phyloP scores from a whole-genome alignment of 2,329 filamentous ascomycete species.

The Cladophialophora exuberans region DNA sequence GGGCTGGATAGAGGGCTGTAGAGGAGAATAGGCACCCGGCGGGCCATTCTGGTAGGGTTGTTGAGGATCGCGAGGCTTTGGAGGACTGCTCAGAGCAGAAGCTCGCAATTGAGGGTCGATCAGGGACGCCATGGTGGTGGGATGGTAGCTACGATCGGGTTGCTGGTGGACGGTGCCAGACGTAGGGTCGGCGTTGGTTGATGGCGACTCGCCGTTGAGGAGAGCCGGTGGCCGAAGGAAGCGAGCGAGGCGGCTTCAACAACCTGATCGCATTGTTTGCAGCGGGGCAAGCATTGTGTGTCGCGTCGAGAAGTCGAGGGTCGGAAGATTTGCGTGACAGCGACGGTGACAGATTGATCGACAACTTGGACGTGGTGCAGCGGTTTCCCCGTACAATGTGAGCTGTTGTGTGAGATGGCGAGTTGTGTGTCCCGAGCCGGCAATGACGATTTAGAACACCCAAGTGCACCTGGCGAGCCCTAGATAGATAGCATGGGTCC shows the following conservation, averaged over 20 bases:
- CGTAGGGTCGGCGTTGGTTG: constrained; percentile 22
- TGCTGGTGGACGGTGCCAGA: constrained; percentile 10
- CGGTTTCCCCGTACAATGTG: too few relatives aligned
- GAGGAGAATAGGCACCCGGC: constrained; percentile 27
- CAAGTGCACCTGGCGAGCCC: too few relatives aligned
- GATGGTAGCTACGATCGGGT: constrained; percentile 14
- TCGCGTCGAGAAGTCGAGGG: constrained; percentile 2
- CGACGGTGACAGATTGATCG: too few relatives aligned
- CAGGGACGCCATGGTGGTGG: constrained; percentile 12
- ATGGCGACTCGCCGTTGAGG: constrained; percentile 22
- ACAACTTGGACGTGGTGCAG: too few relatives aligned
- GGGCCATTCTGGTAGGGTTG: constrained; percentile 26
- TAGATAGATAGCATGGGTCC: too few relatives aligned
- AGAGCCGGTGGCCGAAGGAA: constrained; percentile 16
- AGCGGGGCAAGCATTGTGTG: constrained; percentile 7
- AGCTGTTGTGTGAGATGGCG: too few relatives aligned
- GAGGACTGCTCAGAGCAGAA: constrained; percentile 27
- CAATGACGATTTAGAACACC: background rate
- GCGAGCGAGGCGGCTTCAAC: constrained; percentile 10
- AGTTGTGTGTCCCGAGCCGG: background rate
- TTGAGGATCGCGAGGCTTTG: constrained; percentile 27
- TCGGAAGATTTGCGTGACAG: too few relatives aligned
- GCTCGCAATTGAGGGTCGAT: constrained; percentile 28
- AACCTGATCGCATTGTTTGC: background rate
- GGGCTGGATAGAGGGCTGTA: constrained; percentile 32